These are phyloP conservation scores for Talaromyces sp. DNA, from an alignment of 2,329 filamentous ascomycete species.

Conservation along the genomic window DNA sequence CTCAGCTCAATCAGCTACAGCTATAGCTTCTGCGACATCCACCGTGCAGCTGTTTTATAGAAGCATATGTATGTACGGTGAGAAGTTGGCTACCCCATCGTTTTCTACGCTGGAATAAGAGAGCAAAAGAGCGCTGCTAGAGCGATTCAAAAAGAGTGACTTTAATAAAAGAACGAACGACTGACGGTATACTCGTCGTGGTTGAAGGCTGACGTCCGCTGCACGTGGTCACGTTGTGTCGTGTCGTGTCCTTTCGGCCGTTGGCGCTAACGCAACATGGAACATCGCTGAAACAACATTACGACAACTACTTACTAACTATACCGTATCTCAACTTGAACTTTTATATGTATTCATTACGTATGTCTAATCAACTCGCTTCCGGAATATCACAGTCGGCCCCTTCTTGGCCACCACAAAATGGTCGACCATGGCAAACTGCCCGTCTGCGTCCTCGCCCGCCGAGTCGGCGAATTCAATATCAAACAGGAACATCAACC, in stretches of 20 bases:
- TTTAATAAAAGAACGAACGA: too few species aligned
- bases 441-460: conserved; percentile 31
- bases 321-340: not conserved
- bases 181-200: not conserved
- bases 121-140: not conserved
- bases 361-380: not conserved
- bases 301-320: not conserved
- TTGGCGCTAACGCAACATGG: not conserved
- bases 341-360: not conserved
- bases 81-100: not conserved
- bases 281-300: not conserved
- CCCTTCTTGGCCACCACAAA: conserved; percentile 35
- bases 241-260: not conserved
- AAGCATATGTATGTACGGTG: not conserved
- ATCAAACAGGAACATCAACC: conserved; percentile 37
- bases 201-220: not conserved
- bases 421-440: conserved; percentile 34
- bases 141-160: not conserved
- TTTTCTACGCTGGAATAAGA: not conserved
- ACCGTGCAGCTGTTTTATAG: not conserved
- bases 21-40: not conserved
- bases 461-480: conserved; percentile 29
- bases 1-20: not conserved
- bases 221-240: not conserved
- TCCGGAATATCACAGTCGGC: conserved; percentile 27